Evolutionary conservation across 192 early-diverging fungal species (phyloP).

Genomic region (Coemansia sp.): DNA sequence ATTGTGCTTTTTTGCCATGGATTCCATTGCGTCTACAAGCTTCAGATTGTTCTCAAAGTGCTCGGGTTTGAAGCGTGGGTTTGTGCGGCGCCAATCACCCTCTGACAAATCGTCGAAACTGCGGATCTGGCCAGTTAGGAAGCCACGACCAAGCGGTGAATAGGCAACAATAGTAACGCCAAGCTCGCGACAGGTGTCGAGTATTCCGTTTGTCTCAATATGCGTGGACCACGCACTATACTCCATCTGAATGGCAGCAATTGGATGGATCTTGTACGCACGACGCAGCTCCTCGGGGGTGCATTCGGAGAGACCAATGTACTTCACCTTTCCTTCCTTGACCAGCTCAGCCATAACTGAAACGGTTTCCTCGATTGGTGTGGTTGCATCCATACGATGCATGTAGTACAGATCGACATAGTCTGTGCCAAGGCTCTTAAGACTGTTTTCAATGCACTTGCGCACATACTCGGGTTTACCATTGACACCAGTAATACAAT

Average conservation of each 20-base stretch:
- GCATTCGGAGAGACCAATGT: constrained; percentile 63
- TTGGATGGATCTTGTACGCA: constrained; percentile 69
- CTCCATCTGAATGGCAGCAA: constrained; percentile 57
- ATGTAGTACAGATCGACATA: constrained; percentile 67
- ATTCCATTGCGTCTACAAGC: constrained; percentile 57
- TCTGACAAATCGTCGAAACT: constrained; percentile 57
- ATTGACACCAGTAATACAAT: constrained; percentile 19
- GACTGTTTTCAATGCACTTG: constrained; percentile 41
- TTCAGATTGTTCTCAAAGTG: constrained; percentile 61
- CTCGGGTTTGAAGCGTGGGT: constrained; percentile 63
- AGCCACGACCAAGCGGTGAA: constrained; percentile 71
- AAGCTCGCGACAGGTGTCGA: constrained; percentile 71
- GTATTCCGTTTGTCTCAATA: constrained; percentile 66
- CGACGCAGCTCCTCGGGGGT: constrained; percentile 62
- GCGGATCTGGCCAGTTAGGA: too few species aligned
- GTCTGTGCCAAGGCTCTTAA: constrained; percentile 58
- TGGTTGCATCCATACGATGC: constrained; percentile 61
- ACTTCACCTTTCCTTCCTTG: constrained; percentile 65
- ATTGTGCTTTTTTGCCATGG: constrained; percentile 57
- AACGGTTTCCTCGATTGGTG: constrained; percentile 38
- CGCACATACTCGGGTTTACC: constrained; percentile 58
- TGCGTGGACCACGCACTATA: constrained; percentile 62
- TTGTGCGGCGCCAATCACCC: constrained; percentile 56
- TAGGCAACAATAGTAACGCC: constrained; percentile 73
- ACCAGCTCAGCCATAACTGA: constrained; percentile 64